phyloP scores from a whole-genome alignment of 768 basidiomycete genomes.

The Suillus subluteus region DNA sequence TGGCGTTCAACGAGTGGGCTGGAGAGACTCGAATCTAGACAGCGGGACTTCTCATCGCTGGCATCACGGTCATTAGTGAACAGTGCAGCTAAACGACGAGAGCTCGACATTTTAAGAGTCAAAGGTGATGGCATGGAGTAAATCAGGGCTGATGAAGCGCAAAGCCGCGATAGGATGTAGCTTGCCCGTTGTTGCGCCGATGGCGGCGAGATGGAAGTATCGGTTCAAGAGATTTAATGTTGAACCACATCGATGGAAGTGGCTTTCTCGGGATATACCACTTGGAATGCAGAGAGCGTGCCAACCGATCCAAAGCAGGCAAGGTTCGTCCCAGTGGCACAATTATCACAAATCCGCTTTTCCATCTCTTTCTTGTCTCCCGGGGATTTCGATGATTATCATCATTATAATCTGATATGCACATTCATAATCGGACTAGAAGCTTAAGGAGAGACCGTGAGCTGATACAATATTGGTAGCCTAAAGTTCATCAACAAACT shows the following conservation, averaged over 20 bases:
- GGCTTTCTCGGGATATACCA: slow-evolving; percentile 9
- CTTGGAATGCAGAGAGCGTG: slow-evolving; percentile 5
- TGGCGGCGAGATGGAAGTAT: background rate
- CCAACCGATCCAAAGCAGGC: slow-evolving; percentile 9
- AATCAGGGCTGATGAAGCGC: background rate
- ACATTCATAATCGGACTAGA: slow-evolving; percentile 4
- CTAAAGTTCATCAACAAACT: background rate
- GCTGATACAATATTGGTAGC: background rate
- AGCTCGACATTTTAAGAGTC: slow-evolving; percentile 2
- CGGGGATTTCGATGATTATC: background rate
- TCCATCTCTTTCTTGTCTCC: background rate
- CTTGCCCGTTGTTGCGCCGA: background rate
- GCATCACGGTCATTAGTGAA: background rate
- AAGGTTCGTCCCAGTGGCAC: slow-evolving; percentile 3
- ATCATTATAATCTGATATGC: background rate
- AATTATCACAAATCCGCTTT: background rate
- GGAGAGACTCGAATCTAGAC: background rate
- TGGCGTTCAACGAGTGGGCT: background rate
- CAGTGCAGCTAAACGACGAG: background rate
- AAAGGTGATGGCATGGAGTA: background rate
- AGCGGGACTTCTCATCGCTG: background rate
- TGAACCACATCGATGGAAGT: slow-evolving; percentile 9
- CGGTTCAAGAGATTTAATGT: background rate
- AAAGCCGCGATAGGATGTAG: background rate
- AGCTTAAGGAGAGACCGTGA: background rate